phyloP scores from a whole-genome alignment of 306 rosid genomes.

The Pyrus betulifolia region DNA sequence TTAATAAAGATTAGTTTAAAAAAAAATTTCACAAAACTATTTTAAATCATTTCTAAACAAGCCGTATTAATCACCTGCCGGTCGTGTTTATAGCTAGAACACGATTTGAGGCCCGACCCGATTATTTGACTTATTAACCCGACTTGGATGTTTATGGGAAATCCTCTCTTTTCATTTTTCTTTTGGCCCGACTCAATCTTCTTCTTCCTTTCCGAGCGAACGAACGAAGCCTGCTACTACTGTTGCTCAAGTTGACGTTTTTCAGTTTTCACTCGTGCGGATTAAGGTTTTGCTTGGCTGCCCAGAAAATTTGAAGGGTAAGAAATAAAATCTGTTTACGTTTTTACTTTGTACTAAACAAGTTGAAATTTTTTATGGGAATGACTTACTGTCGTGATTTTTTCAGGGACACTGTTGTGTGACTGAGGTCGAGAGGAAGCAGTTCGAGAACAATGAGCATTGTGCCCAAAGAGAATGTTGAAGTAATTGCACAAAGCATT shows the following conservation, averaged over 20 bases:
- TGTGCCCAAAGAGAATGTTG: constrained; percentile 75
- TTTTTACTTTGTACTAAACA: not conserved
- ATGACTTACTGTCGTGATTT: not conserved
- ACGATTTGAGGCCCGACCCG: not conserved
- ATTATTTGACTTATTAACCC: not conserved
- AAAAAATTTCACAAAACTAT: no score
- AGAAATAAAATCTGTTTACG: not conserved
- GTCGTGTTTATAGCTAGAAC: no score
- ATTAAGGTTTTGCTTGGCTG: not conserved
- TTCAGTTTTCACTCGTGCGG: not conserved
- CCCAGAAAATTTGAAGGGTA: not conserved
- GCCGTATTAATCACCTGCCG: no score
- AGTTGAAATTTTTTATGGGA: not conserved
- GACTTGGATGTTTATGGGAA: not conserved
- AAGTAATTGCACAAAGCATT: constrained; percentile 80
- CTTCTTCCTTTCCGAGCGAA: not conserved
- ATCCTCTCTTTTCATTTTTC: not conserved
- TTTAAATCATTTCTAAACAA: no score
- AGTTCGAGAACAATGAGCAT: constrained; percentile 55
- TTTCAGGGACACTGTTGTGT: not conserved
- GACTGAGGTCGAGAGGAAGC: not conserved
- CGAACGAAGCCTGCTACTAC: not conserved
- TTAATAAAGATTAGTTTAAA: no score
- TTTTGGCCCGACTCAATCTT: not conserved
- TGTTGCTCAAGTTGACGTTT: not conserved